Conservation (phyloP, 495 filamentous ascomycete genomes). For the Penicillium lividum region DNA sequence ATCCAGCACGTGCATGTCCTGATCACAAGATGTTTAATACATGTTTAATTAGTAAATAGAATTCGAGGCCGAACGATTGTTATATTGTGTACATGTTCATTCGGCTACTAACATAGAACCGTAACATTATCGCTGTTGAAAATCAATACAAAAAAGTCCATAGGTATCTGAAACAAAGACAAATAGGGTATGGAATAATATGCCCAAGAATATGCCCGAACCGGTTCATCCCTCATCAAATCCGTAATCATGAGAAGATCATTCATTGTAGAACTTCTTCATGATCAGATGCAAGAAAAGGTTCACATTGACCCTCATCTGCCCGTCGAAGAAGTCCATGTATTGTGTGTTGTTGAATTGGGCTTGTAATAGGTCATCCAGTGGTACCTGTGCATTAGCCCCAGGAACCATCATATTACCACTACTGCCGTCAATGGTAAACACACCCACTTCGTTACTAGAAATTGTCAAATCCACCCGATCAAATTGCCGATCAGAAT, state of each 20-base stretch:
- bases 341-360: slow-evolving; percentile 97
- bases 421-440: slow-evolving; percentile 86
- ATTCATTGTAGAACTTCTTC: slow-evolving; percentile 92
- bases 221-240: slow-evolving; percentile 29
- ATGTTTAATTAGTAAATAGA: not conserved
- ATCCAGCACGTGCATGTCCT: not conserved
- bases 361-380: slow-evolving; percentile 93
- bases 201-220: slow-evolving; percentile 30
- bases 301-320: slow-evolving; percentile 89
- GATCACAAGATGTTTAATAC: not conserved
- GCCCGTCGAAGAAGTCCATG: slow-evolving; percentile 89
- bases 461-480: slow-evolving; percentile 91
- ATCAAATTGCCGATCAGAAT: slow-evolving; percentile 82
- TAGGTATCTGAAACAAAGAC: slow-evolving; percentile 37
- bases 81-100: slow-evolving; percentile 28
- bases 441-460: slow-evolving; percentile 92
- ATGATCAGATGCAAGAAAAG: slow-evolving; percentile 92
- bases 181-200: slow-evolving; percentile 29
- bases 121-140: slow-evolving; percentile 30
- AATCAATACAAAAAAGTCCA: slow-evolving; percentile 28
- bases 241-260: slow-evolving; percentile 25
- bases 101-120: slow-evolving; percentile 18
- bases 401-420: slow-evolving; percentile 96
- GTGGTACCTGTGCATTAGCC: slow-evolving; percentile 81
- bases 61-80: not conserved